These are phyloP conservation scores for Dryadomyces sulphureus DNA, from an alignment of 2,329 filamentous ascomycete genomes.

Conservation along the genomic window DNA sequence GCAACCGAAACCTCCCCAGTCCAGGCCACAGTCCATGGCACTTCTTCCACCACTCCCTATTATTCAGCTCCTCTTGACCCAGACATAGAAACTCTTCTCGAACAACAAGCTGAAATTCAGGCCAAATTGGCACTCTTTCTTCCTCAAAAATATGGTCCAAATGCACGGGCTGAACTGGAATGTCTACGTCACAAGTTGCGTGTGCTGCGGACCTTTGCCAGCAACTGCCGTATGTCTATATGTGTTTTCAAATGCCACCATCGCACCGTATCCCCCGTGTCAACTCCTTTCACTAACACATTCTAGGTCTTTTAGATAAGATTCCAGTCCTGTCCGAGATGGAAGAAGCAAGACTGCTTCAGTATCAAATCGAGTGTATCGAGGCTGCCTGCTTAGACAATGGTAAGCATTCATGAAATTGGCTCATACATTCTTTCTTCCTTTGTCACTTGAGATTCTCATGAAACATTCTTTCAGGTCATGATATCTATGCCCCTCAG, in stretches of 20 bases:
- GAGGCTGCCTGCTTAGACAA: constrained; percentile 34
- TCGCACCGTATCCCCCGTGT: constrained; percentile 11
- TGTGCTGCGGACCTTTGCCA: constrained; percentile 31
- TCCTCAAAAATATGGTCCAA: constrained; percentile 30
- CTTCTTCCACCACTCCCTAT: constrained; percentile 17
- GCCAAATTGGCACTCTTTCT: constrained; percentile 33
- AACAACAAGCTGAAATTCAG: constrained; percentile 39
- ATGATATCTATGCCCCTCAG: constrained; percentile 26
- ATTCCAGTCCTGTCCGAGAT: constrained; percentile 35
- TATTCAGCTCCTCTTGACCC: constrained; percentile 25
- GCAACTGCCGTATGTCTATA: constrained; percentile 30
- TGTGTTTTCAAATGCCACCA: constrained; percentile 6
- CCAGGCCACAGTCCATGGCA: constrained; percentile 4
- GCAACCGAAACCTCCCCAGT: neutral
- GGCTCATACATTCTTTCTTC: no score
- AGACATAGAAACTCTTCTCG: constrained; percentile 29
- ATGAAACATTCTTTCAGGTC: constrained; percentile 16
- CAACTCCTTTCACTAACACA: neutral
- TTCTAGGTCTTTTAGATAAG: constrained; percentile 22
- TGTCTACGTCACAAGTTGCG: constrained; percentile 42
- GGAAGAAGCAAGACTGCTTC: constrained; percentile 40
- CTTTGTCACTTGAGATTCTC: neutral
- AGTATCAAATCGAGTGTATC: constrained; percentile 45
- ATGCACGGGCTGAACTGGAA: constrained; percentile 33
- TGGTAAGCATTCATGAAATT: no score